Base-by-base conservation (phyloP, 805 yeast species). In the Pichia sporocuriosa region DNA sequence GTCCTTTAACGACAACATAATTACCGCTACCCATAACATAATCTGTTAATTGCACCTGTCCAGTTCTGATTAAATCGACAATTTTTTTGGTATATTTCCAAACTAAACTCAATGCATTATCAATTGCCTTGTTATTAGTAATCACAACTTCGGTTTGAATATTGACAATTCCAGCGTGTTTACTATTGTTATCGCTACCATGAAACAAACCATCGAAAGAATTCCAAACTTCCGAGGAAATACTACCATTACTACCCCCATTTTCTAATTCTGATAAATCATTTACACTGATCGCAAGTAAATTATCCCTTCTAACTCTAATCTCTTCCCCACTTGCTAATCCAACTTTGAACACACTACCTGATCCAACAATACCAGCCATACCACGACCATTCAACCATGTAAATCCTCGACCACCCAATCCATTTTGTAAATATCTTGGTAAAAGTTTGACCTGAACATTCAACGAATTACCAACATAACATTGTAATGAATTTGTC, bases 311-410 rank as follows among this genome's bases (percentile, higher is more conserved):
- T 44, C 67, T 71, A 20, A 79, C 65, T 24, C 74, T 56, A 5
- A 76, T 57, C 32, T 71, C 72, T 47, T 79, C 84, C 19, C 56
- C 68, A 15, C 62, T 67, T 3, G 51, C 60, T 20, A 79, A 55
- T 25, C 62, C 62, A 13, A 77, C 58, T 44, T 67, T 69, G 54
- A 75, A 76, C 19, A 79, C 56, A 11, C 73, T 66, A 0, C 84
- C 84, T 20, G 64, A 61, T 1, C 82, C 84, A 13, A 67, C 72
- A 13, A 79, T 48, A 1, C 78, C 77, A 2, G 67, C 67, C 38
- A 67, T 70, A 0, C 85, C 85, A 45, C 84, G 64, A 1, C 85
- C 84, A 21, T 72, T 67, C 6, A 77, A 48, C 28, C 73, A 59
- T 0, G 69, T 61, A 51, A 69, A 78, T 0, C 79, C 79, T 28